phyloP scores from a whole-genome alignment of 768 basidiomycete genomes.

The Boletales sp. region DNA sequence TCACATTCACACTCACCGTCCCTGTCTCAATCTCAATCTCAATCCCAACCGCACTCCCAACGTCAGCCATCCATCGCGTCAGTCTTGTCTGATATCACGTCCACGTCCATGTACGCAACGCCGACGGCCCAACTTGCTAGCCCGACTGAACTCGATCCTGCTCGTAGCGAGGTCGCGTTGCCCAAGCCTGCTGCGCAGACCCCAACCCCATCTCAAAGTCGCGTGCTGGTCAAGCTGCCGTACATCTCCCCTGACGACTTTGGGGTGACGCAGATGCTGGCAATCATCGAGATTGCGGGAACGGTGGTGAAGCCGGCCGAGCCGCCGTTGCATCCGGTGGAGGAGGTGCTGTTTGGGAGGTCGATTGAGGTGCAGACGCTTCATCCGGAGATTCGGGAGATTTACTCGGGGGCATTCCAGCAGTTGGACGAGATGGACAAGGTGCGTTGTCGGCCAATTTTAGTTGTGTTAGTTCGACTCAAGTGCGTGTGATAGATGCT shows the following conservation, averaged over 20 bases:
- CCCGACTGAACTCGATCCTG: constrained; percentile 18
- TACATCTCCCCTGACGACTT: constrained; percentile 77
- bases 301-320: constrained; percentile 34
- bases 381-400: constrained; percentile 68
- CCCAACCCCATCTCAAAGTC: background rate
- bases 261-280: constrained; percentile 83
- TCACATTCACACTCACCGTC: constrained; percentile 30
- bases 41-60: constrained; percentile 23
- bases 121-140: constrained; percentile 31
- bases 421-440: constrained; percentile 79
- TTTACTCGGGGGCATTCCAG: constrained; percentile 68
- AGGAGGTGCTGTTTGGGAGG: constrained; percentile 70
- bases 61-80: constrained; percentile 74
- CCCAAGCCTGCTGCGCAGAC: constrained; percentile 22
- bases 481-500: constrained; percentile 15
- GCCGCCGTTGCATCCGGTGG: constrained; percentile 55
- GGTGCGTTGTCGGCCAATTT: constrained; percentile 49
- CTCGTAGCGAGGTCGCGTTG: background rate
- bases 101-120: constrained; percentile 46
- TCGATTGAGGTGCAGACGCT: constrained; percentile 56
- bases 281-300: constrained; percentile 72
- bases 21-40: constrained; percentile 1
- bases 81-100: constrained; percentile 57
- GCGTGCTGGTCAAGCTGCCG: constrained; percentile 37
- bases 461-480: too few species aligned